Conservation (phyloP, 768 basidiomycete genomes). For the Amanita subjunquillea region DNA sequence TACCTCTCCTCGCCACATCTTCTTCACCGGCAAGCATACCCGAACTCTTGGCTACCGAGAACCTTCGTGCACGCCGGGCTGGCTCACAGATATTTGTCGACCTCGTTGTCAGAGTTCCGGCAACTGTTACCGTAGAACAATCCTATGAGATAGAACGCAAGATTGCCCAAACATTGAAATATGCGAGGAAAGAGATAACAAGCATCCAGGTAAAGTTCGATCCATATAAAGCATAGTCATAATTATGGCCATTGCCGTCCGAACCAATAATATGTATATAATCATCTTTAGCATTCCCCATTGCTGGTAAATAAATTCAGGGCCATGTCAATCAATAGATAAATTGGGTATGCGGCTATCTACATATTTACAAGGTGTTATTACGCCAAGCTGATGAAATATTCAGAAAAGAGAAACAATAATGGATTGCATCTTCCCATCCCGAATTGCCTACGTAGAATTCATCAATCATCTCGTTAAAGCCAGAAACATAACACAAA, state of each 20-base stretch:
- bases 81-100: slow-evolving; percentile 82
- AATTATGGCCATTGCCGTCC: neutral
- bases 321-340: no score
- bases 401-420: slow-evolving; percentile 44
- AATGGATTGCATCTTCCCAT: slow-evolving; percentile 55
- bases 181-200: slow-evolving; percentile 51
- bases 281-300: neutral
- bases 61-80: slow-evolving; percentile 64
- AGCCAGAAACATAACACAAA: slow-evolving; percentile 14
- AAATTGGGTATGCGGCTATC: neutral
- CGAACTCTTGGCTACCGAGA: slow-evolving; percentile 33
- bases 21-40: slow-evolving; percentile 12
- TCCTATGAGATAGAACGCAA: slow-evolving; percentile 49
- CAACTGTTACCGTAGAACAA: slow-evolving; percentile 43
- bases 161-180: slow-evolving; percentile 46
- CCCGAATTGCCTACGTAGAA: slow-evolving; percentile 41
- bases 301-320: no score
- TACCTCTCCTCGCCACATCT: slow-evolving; percentile 29
- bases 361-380: neutral
- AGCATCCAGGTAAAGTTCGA: slow-evolving; percentile 65
- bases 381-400: neutral
- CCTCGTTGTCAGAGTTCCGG: slow-evolving; percentile 63
- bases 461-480: neutral
- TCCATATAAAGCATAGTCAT: neutral
- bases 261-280: neutral